phyloP scores from a whole-genome alignment of 805 yeast genomes.

The Yarrowia bubula region DNA sequence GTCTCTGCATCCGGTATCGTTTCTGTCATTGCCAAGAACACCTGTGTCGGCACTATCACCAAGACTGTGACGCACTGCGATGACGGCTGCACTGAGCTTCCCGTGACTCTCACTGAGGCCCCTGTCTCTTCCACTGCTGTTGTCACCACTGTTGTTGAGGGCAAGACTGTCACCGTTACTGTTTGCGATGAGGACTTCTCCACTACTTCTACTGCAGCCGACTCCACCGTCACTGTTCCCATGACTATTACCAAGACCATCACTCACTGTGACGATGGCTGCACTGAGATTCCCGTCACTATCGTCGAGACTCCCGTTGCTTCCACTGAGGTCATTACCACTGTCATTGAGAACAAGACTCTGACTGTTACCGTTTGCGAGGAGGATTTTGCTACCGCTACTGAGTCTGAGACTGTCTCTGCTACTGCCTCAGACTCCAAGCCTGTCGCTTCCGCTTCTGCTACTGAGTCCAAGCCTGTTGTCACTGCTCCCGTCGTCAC shows the following conservation, averaged over 20 bases:
- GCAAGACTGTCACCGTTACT: slow-evolving; percentile 16
- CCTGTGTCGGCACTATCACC: slow-evolving; percentile 9
- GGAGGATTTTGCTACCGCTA: neutral
- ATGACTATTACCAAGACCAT: slow-evolving; percentile 15
- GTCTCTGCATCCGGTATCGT: neutral
- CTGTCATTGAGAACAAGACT: slow-evolving; percentile 2
- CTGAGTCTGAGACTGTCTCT: neutral
- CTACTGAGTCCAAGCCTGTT: neutral
- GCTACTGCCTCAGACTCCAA: neutral
- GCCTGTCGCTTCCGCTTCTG: neutral
- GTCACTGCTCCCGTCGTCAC: neutral
- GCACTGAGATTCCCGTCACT: slow-evolving; percentile 23
- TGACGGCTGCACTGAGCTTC: neutral
- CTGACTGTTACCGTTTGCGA: neutral
- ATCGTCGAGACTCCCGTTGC: slow-evolving; percentile 16
- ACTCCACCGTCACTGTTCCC: neutral
- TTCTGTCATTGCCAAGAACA: neutral
- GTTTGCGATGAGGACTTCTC: slow-evolving; percentile 7
- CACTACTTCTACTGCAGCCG: neutral
- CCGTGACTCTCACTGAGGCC: slow-evolving; percentile 14
- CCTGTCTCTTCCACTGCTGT: slow-evolving; percentile 1
- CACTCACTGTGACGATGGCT: slow-evolving; percentile 1
- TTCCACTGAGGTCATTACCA: neutral
- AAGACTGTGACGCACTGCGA: slow-evolving; percentile 18
- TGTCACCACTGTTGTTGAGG: slow-evolving; percentile 8